Conservation (phyloP, 352 stramenopile species). For the Aphanomyces euteiches region DNA sequence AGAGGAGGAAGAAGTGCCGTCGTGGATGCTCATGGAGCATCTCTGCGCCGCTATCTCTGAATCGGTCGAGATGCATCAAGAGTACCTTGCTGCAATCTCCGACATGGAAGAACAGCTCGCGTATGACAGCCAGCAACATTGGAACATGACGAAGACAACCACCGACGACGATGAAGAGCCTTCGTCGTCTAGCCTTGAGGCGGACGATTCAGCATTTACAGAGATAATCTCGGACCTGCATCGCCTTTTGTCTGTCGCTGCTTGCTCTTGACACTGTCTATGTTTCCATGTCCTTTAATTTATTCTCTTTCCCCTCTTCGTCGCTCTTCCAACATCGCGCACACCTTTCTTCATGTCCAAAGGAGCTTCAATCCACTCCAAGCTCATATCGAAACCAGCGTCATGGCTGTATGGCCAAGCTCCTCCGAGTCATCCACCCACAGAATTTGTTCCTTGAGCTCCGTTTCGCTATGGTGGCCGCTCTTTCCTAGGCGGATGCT, state of each 20-base stretch:
- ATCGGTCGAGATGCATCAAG: slow-evolving; percentile 3
- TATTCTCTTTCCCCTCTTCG: too few relatives aligned
- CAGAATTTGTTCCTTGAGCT: too few relatives aligned
- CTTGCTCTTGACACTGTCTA: too few relatives aligned
- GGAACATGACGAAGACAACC: background rate
- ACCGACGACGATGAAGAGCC: background rate
- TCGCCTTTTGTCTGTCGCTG: background rate
- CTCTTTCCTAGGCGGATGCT: too few relatives aligned
- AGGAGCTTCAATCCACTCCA: too few relatives aligned
- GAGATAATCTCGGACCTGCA: background rate
- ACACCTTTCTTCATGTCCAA: too few relatives aligned
- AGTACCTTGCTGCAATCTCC: slow-evolving; percentile 21
- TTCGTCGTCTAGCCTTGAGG: background rate
- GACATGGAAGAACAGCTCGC: slow-evolving; percentile 24
- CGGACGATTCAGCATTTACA: background rate
- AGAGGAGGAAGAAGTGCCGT: slow-evolving; percentile 1
- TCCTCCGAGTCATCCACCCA: too few relatives aligned
- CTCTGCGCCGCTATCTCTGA: slow-evolving; percentile 14
- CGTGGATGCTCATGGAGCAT: background rate
- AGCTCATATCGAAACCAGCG: too few relatives aligned
- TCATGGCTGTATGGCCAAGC: too few relatives aligned
- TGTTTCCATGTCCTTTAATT: too few relatives aligned
- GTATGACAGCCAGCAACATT: slow-evolving; percentile 15
- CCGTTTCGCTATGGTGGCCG: too few relatives aligned
- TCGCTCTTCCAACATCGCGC: too few relatives aligned